These are phyloP conservation scores for Penicillium paneum DNA, from an alignment of 2,329 filamentous ascomycete genomes.

Conservation along the genomic window DNA sequence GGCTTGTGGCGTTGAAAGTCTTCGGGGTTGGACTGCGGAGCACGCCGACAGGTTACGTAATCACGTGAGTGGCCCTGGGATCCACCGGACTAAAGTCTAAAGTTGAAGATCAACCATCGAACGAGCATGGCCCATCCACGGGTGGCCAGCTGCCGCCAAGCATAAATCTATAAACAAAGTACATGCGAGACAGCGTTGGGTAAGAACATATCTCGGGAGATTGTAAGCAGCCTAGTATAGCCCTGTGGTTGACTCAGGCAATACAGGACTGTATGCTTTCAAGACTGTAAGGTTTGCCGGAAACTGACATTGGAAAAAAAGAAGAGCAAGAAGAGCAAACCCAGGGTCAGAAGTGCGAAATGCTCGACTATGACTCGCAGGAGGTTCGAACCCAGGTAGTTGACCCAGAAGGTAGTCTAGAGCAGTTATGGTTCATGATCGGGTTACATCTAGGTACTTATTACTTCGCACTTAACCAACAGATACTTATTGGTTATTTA, in stretches of 20 bases:
- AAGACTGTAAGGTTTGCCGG: background rate
- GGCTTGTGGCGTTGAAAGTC: background rate
- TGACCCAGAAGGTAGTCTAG: no score
- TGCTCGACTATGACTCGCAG: no score
- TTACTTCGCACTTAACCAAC: no score
- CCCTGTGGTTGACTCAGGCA: no score
- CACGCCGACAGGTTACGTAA: background rate
- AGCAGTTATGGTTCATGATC: no score
- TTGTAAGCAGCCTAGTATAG: background rate
- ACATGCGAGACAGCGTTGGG: background rate
- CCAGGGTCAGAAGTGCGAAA: no score
- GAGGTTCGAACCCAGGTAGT: no score
- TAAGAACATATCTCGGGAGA: background rate
- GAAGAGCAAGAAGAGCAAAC: no score
- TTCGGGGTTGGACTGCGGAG: background rate
- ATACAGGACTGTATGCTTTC: background rate
- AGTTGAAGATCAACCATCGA: background rate
- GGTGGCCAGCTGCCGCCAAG: background rate
- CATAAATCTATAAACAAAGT: background rate
- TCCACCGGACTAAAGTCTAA: no score
- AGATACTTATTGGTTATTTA: no score
- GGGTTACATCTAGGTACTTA: no score
- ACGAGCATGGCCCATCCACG: background rate
- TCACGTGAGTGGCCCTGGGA: background rate
- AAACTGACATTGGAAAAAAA: background rate